A percentile compares a stretch with the other conserved stretches of the same genome.
Conservation (phyloP, 805 yeast genomes). For the Starmerella potacharoeniae region DNA sequence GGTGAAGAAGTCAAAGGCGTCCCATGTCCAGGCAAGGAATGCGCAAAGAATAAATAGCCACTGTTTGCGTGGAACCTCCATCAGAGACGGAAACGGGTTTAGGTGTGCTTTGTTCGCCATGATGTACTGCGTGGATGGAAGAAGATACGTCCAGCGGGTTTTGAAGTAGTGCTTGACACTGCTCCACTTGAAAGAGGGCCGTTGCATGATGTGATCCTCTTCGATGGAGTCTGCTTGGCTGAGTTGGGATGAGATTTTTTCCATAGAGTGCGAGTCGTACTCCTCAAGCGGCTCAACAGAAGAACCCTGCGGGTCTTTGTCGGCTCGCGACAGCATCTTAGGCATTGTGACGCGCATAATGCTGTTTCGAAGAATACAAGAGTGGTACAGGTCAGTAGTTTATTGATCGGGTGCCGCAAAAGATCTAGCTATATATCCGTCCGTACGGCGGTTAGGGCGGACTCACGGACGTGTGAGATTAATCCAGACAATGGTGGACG, state of each 20-base stretch:
- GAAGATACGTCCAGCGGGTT: conserved; percentile 27
- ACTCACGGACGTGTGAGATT: background rate
- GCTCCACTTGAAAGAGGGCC: conserved; percentile 15
- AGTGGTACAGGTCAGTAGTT: background rate
- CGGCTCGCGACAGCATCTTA: background rate
- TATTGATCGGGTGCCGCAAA: background rate
- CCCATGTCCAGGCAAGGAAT: conserved; percentile 58
- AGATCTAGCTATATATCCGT: background rate
- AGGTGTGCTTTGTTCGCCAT: conserved; percentile 23
- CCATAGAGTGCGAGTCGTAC: background rate
- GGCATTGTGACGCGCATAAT: background rate
- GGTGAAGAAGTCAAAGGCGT: conserved; percentile 59
- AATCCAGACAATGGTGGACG: background rate
- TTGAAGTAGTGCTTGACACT: conserved; percentile 25
- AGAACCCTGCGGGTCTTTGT: background rate
- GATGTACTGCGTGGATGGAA: conserved; percentile 23
- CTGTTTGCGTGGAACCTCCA: conserved; percentile 38
- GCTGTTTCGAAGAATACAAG: background rate
- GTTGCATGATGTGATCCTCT: conserved; percentile 8
- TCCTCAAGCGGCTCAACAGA: background rate
- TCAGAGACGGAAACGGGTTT: conserved; percentile 55
- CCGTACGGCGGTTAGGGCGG: background rate
- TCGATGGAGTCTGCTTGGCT: background rate
- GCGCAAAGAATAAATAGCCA: conserved; percentile 55
- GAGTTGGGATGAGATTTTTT: background rate